These are phyloP conservation scores for Hirsutella rhossiliensis DNA, from an alignment of 2,329 filamentous ascomycete genomes.

Conservation along the genomic window DNA sequence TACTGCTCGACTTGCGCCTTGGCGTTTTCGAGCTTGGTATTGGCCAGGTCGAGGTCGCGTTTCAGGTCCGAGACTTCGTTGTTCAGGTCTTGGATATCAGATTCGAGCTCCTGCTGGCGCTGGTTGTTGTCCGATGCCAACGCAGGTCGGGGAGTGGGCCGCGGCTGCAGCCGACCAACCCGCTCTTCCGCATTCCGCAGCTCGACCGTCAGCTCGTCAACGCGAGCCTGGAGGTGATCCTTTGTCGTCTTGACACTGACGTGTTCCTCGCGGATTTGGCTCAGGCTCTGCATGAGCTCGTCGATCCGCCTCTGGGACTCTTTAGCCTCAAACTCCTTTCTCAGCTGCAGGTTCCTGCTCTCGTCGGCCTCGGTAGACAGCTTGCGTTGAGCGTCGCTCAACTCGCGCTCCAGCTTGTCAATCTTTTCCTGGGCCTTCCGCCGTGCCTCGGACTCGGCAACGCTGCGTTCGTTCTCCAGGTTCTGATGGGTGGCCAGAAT, in stretches of 20 bases:
- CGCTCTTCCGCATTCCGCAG: slow-evolving; percentile 83
- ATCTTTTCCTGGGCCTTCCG: slow-evolving; percentile 68
- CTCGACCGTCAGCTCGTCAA: slow-evolving; percentile 82
- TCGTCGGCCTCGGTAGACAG: slow-evolving; percentile 75
- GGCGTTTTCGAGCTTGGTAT: slow-evolving; percentile 67
- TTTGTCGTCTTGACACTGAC: slow-evolving; percentile 75
- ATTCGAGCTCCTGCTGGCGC: slow-evolving; percentile 37
- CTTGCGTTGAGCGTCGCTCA: slow-evolving; percentile 69
- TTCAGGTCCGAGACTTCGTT: slow-evolving; percentile 79
- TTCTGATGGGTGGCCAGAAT: slow-evolving; percentile 77
- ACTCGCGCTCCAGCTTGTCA: slow-evolving; percentile 67
- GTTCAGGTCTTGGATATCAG: slow-evolving; percentile 66
- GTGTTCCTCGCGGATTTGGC: slow-evolving; percentile 75
- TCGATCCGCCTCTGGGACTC: slow-evolving; percentile 88
- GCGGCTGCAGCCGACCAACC: slow-evolving; percentile 68
- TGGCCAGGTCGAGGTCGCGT: slow-evolving; percentile 72
- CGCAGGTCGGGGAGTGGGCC: slow-evolving; percentile 52
- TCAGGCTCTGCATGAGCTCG: slow-evolving; percentile 69
- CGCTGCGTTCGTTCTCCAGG: slow-evolving; percentile 82
- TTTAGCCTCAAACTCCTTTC: slow-evolving; percentile 82
- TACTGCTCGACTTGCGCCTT: slow-evolving; percentile 78
- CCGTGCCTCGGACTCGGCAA: slow-evolving; percentile 68
- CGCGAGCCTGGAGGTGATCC: slow-evolving; percentile 78
- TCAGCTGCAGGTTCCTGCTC: slow-evolving; percentile 65
- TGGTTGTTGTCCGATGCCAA: slow-evolving; percentile 28